Conservation (phyloP, 2,329 filamentous ascomycete genomes). For the Ceratocystis huliohia region DNA sequence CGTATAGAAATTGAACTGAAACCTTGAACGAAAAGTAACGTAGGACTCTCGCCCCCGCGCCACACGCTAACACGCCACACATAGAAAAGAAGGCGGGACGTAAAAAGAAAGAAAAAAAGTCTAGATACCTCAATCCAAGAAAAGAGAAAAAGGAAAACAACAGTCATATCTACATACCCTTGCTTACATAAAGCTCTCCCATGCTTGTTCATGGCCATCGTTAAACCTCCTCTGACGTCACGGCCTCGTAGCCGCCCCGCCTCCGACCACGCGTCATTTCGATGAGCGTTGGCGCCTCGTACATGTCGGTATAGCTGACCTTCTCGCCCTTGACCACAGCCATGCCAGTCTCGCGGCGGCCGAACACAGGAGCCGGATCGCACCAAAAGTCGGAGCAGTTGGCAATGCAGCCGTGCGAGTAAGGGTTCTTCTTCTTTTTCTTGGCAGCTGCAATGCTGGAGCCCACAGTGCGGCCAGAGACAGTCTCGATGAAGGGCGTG, state of each 20-base stretch:
- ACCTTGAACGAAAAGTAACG: background rate
- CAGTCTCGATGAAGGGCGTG: conserved; percentile 87
- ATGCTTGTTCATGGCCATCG: background rate
- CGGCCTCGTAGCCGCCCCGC: conserved; percentile 50
- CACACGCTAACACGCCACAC: no score
- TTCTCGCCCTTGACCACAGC: conserved; percentile 64
- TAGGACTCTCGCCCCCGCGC: no score
- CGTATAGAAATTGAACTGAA: background rate
- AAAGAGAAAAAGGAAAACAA: background rate
- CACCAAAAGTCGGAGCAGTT: conserved; percentile 98
- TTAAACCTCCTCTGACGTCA: conserved; percentile 45
- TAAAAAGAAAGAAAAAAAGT: background rate
- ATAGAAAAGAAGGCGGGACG: background rate
- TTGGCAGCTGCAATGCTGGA: conserved; percentile 28
- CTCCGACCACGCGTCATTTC: conserved; percentile 35
- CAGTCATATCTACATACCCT: conserved; percentile 10
- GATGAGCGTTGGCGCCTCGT: conserved; percentile 68
- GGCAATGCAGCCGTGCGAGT: conserved; percentile 65
- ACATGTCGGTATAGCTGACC: conserved; percentile 81
- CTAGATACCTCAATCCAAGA: background rate
- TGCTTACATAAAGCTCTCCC: background rate
- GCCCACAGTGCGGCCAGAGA: conserved; percentile 55
- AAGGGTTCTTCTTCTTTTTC: conserved; percentile 61
- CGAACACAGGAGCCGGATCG: conserved; percentile 72
- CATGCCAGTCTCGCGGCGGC: conserved; percentile 57